Conservation (phyloP, 169 alveolate species). For the Plasmodium inui region DNA sequence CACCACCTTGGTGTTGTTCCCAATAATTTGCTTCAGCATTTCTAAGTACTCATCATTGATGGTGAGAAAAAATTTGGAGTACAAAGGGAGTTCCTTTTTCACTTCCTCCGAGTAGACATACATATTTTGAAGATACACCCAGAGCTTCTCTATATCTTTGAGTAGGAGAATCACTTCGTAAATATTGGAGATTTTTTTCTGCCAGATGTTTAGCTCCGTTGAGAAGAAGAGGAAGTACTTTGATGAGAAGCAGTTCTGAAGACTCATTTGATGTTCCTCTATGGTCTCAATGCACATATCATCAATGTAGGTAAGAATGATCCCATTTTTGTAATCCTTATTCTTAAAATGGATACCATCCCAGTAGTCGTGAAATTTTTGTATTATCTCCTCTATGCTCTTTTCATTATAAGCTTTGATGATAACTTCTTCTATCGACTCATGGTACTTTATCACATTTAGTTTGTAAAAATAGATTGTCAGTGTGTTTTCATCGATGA, state of each 20-base stretch:
- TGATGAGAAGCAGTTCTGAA: slow-evolving; percentile 95
- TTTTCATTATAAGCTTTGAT: slow-evolving; percentile 71
- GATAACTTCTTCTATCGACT: slow-evolving; percentile 50
- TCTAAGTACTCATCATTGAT: slow-evolving; percentile 94
- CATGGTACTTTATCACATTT: slow-evolving; percentile 61
- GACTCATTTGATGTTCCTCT: slow-evolving; percentile 95
- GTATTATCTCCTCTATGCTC: slow-evolving; percentile 39
- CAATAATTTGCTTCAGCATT: slow-evolving; percentile 86
- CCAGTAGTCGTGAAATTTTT: slow-evolving; percentile 61
- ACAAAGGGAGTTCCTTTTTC: slow-evolving; percentile 96
- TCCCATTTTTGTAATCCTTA: slow-evolving; percentile 86
- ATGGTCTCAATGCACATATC: slow-evolving; percentile 96
- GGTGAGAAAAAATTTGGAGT: slow-evolving; percentile 93
- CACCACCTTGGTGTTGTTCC: slow-evolving; percentile 75
- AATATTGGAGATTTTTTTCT: slow-evolving; percentile 92
- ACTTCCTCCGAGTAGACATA: slow-evolving; percentile 97
- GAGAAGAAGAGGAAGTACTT: slow-evolving; percentile 94
- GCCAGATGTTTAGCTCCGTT: slow-evolving; percentile 93
- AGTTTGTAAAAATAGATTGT: slow-evolving; percentile 52
- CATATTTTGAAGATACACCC: slow-evolving; percentile 97
- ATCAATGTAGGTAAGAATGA: slow-evolving; percentile 89
- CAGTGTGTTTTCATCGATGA: slow-evolving; percentile 53
- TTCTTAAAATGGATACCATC: slow-evolving; percentile 41
- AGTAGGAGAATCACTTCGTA: slow-evolving; percentile 93
- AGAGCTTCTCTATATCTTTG: slow-evolving; percentile 95